These are phyloP conservation scores for Hanseniaspora occidentalis DNA, from an alignment of 805 yeast species.

Conservation along the genomic window DNA sequence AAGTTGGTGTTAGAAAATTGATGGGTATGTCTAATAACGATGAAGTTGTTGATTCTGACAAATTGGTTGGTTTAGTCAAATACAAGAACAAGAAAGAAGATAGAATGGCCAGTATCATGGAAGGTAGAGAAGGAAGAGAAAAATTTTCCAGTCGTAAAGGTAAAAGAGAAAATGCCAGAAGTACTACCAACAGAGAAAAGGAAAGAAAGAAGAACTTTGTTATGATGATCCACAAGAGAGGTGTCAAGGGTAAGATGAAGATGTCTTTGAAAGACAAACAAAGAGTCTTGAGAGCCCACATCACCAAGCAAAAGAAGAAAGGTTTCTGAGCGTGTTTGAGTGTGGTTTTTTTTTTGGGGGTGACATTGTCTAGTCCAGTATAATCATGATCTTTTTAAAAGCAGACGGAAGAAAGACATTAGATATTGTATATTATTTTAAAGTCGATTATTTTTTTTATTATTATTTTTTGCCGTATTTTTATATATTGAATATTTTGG, in stretches of 20 bases:
- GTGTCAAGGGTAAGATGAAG: slow-evolving; percentile 89
- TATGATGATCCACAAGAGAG: slow-evolving; percentile 94
- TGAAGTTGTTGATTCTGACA: slow-evolving; percentile 70
- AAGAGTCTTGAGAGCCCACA: slow-evolving; percentile 72
- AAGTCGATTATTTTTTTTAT: too few relatives aligned
- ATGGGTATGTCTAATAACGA: slow-evolving; percentile 61
- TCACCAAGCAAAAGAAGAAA: slow-evolving; percentile 82
- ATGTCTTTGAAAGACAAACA: slow-evolving; percentile 86
- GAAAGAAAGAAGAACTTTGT: slow-evolving; percentile 97
- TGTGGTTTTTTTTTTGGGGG: neutral
- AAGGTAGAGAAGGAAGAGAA: slow-evolving; percentile 89
- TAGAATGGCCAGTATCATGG: slow-evolving; percentile 72
- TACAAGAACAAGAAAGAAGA: slow-evolving; percentile 85
- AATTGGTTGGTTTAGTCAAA: slow-evolving; percentile 65
- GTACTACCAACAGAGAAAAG: slow-evolving; percentile 93
- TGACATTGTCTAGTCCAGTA: too few relatives aligned
- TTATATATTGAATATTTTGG: neutral
- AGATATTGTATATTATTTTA: too few relatives aligned
- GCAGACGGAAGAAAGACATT: neutral
- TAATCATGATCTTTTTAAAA: neutral
- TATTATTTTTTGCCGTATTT: too few relatives aligned
- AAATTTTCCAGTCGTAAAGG: slow-evolving; percentile 84
- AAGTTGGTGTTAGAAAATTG: slow-evolving; percentile 75
- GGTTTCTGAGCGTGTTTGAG: slow-evolving; percentile 32
- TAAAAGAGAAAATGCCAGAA: slow-evolving; percentile 59